Percentiles rank a stretch among this genome's conserved stretches.
Conservation (phyloP, 768 basidiomycete species). For the Leccinum rimulosum region DNA sequence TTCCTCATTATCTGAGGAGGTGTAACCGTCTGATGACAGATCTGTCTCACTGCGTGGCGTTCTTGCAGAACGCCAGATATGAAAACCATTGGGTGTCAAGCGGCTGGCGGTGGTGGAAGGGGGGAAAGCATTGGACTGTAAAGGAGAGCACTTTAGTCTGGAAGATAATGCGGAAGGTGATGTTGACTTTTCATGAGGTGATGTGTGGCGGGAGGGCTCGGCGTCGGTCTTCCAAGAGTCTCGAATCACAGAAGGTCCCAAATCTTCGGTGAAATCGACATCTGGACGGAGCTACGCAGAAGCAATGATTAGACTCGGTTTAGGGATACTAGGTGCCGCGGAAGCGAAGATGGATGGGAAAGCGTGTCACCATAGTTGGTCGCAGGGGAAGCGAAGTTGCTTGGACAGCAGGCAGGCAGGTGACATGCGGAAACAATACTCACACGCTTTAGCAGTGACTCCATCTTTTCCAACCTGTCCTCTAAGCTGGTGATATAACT, state of each 20-base stretch:
- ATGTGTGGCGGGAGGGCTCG: conserved; percentile 12
- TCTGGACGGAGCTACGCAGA: conserved; percentile 56
- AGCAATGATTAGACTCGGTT: conserved; percentile 9
- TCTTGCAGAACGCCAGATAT: conserved; percentile 15
- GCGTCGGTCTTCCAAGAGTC: conserved; percentile 57
- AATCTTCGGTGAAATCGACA: conserved; percentile 55
- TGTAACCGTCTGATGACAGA: conserved; percentile 24
- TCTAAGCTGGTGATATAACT: conserved; percentile 62
- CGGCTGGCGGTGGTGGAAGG: conserved; percentile 5
- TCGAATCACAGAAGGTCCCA: conserved; percentile 60
- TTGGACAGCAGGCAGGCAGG: neutral
- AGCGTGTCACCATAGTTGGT: neutral
- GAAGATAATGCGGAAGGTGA: conserved; percentile 19
- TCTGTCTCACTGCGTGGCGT: conserved; percentile 29
- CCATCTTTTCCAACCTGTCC: conserved; percentile 55
- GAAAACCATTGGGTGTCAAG: conserved; percentile 7
- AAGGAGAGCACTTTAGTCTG: conserved; percentile 13
- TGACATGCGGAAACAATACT: conserved; percentile 11
- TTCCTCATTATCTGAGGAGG: conserved; percentile 37
- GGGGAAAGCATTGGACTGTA: conserved; percentile 4
- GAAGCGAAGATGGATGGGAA: neutral
- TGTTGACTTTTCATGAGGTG: conserved; percentile 23
- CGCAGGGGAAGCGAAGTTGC: neutral
- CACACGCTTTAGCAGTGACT: conserved; percentile 52
- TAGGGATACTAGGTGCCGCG: neutral